phyloP scores from a whole-genome alignment of 768 basidiomycete species.

The Melanogaster broomeanus region DNA sequence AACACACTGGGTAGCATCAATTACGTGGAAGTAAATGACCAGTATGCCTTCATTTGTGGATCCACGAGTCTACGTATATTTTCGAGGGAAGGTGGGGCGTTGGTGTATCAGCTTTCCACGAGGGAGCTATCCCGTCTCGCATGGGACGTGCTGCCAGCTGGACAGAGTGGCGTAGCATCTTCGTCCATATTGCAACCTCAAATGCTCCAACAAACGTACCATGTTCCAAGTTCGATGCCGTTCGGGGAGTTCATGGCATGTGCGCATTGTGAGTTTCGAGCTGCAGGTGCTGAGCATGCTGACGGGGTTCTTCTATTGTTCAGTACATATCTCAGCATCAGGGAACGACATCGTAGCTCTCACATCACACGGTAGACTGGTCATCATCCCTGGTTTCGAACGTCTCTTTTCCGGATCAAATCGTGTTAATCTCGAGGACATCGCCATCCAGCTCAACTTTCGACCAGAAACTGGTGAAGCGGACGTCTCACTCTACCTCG shows the following conservation, averaged over 20 bases:
- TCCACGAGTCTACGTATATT: slow-evolving; percentile 51
- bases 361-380: slow-evolving; percentile 26
- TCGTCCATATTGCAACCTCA: slow-evolving; percentile 22
- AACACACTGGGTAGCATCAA: slow-evolving; percentile 41
- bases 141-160: slow-evolving; percentile 33
- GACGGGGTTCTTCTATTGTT: slow-evolving; percentile 2
- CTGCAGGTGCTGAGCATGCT: neutral
- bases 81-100: slow-evolving; percentile 44
- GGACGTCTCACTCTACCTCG: slow-evolving; percentile 46
- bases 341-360: slow-evolving; percentile 40
- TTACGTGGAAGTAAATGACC: slow-evolving; percentile 66
- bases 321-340: slow-evolving; percentile 48
- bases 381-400: slow-evolving; percentile 29
- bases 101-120: slow-evolving; percentile 46
- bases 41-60: slow-evolving; percentile 63
- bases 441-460: slow-evolving; percentile 28
- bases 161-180: neutral
- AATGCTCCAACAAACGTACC: slow-evolving; percentile 13
- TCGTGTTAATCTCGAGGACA: slow-evolving; percentile 40
- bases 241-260: slow-evolving; percentile 28
- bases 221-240: neutral
- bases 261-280: slow-evolving; percentile 6
- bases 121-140: slow-evolving; percentile 34
- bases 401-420: slow-evolving; percentile 29
- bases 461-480: slow-evolving; percentile 6